Evolutionary conservation across 1,284 basidiomycete genomes (phyloP).

Genomic region (Cryptococcus sp.): DNA sequence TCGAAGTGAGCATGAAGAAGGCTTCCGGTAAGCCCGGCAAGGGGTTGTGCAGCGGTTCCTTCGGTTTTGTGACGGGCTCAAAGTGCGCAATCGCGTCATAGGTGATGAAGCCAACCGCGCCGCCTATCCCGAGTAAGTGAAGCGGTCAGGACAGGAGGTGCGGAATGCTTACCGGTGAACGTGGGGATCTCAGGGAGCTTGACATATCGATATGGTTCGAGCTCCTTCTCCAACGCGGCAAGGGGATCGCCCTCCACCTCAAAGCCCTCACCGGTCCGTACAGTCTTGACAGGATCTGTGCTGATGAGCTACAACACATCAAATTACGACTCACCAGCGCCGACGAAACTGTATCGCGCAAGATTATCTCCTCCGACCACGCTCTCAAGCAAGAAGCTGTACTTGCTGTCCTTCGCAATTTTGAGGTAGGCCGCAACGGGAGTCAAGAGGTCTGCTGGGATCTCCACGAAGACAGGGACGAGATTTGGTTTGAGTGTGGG

Average conservation of each 20-base stretch:
- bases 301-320: conserved; percentile 10
- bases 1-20: conserved; percentile 95
- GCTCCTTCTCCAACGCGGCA: conserved; percentile 77
- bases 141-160: conserved; percentile 94
- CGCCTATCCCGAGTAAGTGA: conserved; percentile 68
- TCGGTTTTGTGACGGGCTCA: conserved; percentile 79
- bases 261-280: conserved; percentile 83
- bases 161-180: conserved; percentile 78
- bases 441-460: conserved; percentile 94
- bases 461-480: conserved; percentile 84
- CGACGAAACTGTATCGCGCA: conserved; percentile 93
- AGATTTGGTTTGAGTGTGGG: conserved; percentile 36
- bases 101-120: conserved; percentile 95
- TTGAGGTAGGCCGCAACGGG: conserved; percentile 96
- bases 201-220: conserved; percentile 84
- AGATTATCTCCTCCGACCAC: conserved; percentile 88
- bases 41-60: conserved; percentile 67
- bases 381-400: conserved; percentile 91
- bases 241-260: conserved; percentile 87
- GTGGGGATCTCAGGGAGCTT: conserved; percentile 88
- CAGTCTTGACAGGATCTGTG: conserved; percentile 85
- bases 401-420: conserved; percentile 85
- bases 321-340: conserved; percentile 67
- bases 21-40: conserved; percentile 86
- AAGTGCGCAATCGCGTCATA: conserved; percentile 98